Evolutionary conservation across 1,139 yeast species (phyloP), one percentile per base, ranked within the genome.

Genomic region (Wickerhamomyces sp.): DNA sequence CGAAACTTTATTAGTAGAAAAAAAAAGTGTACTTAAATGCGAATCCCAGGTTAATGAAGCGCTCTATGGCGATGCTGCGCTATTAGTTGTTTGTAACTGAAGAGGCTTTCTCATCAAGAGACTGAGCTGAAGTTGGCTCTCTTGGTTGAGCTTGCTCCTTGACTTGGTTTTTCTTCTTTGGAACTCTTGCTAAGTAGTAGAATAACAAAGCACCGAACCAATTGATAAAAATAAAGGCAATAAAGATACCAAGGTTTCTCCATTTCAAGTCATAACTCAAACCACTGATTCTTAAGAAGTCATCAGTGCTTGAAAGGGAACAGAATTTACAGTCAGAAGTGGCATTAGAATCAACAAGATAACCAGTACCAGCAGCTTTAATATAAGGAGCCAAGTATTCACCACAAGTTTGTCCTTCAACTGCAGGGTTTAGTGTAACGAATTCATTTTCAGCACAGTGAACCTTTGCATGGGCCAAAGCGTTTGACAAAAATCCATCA

Each of bases 141-240:
- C 29, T 34, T 36, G 22, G 24, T 6, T 8, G 15, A 17, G 24
- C 31, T 37, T 56, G 48, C 22, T 49, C 43, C 35, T 52, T 43
- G 20, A 54, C 54, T 43, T 59, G 44, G 32, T 47, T 45, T 9
- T 39, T 40, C 45, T 54, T 58, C 55, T 64, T 64, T 46, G 95
- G 95, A 42, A 85, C 95, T 67, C 95, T 78, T n/a, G 78, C 77
- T 37, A 82, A 60, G 81, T 86, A 86, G 64, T 84, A 86, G 41
- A 84, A 63, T 56, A 72, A 59, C 22, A 81, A 56, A 10, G 83
- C 74, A 20, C 66, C 67, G 30, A 59, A 42, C 36, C 76, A 64
- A 57, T 85, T 81, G 59, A 84, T 67, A 28, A 61, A 61, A 47
- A 78, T 76, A 56, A 61, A 74, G 29, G 45, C 49, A 40, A 44